Conservation (phyloP, 306 rosid species). For the Castanea mollissima region DNA sequence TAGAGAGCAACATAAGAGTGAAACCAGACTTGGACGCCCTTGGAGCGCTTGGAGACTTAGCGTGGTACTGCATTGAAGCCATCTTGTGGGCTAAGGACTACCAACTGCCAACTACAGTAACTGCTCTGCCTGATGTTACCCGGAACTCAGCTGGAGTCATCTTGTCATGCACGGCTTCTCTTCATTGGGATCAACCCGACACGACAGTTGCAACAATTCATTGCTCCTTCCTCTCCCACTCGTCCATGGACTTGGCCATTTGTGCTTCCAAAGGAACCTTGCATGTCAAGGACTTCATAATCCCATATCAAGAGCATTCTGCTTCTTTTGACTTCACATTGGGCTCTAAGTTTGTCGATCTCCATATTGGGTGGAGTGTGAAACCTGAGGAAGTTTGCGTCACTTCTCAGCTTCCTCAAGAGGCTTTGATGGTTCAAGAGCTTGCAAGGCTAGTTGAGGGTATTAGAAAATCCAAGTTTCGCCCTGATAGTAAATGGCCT, state of each 20-base stretch:
- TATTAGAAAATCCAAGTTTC: constrained; percentile 33
- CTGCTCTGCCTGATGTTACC: constrained; percentile 49
- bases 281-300: constrained; percentile 54
- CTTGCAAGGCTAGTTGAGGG: constrained; percentile 45
- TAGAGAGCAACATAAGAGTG: constrained; percentile 57
- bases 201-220: constrained; percentile 52
- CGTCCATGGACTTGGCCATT: constrained; percentile 62
- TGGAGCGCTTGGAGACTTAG: constrained; percentile 72
- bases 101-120: constrained; percentile 49
- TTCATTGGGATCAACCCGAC: constrained; percentile 55
- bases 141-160: constrained; percentile 54
- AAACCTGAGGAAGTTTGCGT: constrained; percentile 51
- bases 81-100: constrained; percentile 69
- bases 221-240: constrained; percentile 65
- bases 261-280: constrained; percentile 54
- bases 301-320: constrained; percentile 52
- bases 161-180: constrained; percentile 54
- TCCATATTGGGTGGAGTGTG: constrained; percentile 61
- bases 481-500: constrained; percentile 59
- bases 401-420: constrained; percentile 58
- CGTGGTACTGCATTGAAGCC: constrained; percentile 80
- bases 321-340: constrained; percentile 50
- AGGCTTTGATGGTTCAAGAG: constrained; percentile 73
- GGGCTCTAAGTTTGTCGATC: constrained; percentile 60
- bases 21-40: constrained; percentile 65